These are phyloP conservation scores for Chrysochromulina tobinii DNA, from an alignment of 78 protist genomes.

Conservation along the genomic window DNA sequence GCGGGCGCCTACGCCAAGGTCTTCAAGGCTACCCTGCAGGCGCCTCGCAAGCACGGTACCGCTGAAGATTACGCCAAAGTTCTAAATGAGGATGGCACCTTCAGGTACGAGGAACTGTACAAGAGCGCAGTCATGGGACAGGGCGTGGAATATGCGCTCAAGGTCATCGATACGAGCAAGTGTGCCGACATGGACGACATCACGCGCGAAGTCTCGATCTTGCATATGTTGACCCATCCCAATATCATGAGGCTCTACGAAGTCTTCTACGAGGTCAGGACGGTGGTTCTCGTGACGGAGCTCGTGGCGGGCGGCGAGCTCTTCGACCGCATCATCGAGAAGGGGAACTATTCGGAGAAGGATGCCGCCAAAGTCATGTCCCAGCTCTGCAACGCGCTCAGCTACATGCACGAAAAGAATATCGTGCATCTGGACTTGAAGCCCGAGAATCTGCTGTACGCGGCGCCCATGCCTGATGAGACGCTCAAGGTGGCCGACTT, in stretches of 20 bases:
- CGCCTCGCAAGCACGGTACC: no score
- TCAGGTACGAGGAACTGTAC: no score
- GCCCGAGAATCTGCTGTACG: no score
- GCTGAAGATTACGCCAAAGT: no score
- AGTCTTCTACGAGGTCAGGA: not conserved
- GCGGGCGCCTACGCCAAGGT: no score
- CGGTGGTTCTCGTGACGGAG: not conserved
- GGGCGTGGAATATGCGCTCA: no score
- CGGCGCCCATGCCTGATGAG: no score
- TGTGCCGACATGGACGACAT: no score
- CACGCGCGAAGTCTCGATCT: not conserved
- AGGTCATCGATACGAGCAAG: no score
- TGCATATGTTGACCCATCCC: not conserved
- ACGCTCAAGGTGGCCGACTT: not conserved
- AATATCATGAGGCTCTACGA: not conserved
- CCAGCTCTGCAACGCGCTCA: not conserved
- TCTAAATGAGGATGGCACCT: no score
- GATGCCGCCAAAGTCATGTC: not conserved
- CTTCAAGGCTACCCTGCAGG: no score
- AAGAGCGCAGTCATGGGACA: no score
- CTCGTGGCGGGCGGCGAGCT: slow-evolving; percentile 23
- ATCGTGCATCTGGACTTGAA: not conserved
- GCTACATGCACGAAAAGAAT: not conserved
- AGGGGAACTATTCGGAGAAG: not conserved
- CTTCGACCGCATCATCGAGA: not conserved